A percentile compares a stretch with the other conserved stretches of the same genome.
Evolutionary conservation across 805 yeast species (phyloP).

Genomic region (Cyberlindnera bimundalis): DNA sequence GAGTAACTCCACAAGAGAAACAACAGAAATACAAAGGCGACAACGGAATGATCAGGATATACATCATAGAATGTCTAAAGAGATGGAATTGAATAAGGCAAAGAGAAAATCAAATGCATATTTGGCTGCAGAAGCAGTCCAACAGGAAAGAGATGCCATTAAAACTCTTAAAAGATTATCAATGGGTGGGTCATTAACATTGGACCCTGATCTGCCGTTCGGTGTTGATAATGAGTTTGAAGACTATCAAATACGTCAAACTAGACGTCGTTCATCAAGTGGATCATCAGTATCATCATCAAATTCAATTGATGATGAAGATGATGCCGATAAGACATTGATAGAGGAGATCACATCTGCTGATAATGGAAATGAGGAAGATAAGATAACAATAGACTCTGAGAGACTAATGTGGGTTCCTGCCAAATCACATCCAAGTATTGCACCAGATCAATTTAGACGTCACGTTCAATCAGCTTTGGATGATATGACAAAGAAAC

Average conservation of each 20-base stretch:
- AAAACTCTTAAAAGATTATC: constrained; percentile 71
- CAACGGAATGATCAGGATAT: constrained; percentile 1
- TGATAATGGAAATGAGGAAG: constrained; percentile 28
- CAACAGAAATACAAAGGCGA: not conserved
- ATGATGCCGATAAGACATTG: constrained; percentile 11
- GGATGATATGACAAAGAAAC: constrained; percentile 25
- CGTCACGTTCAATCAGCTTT: constrained; percentile 53
- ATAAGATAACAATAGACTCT: constrained; percentile 20
- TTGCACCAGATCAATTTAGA: constrained; percentile 86
- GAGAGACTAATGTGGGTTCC: constrained; percentile 86
- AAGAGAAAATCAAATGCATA: constrained; percentile 43
- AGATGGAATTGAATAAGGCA: constrained; percentile 12
- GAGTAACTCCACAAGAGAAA: not conserved
- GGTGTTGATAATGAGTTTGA: constrained; percentile 30
- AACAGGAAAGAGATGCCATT: constrained; percentile 69
- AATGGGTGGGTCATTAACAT: constrained; percentile 49
- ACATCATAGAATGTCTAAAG: constrained; percentile 1
- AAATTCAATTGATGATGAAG: constrained; percentile 13
- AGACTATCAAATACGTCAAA: constrained; percentile 26
- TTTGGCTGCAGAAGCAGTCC: constrained; percentile 73
- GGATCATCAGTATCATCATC: constrained; percentile 18
- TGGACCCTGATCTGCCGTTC: constrained; percentile 71
- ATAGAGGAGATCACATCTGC: constrained; percentile 13
- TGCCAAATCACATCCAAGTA: constrained; percentile 87
- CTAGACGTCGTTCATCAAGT: constrained; percentile 18